Evolutionary conservation across 1,284 basidiomycete genomes (phyloP).

Genomic region (Farysia itapuensis): DNA sequence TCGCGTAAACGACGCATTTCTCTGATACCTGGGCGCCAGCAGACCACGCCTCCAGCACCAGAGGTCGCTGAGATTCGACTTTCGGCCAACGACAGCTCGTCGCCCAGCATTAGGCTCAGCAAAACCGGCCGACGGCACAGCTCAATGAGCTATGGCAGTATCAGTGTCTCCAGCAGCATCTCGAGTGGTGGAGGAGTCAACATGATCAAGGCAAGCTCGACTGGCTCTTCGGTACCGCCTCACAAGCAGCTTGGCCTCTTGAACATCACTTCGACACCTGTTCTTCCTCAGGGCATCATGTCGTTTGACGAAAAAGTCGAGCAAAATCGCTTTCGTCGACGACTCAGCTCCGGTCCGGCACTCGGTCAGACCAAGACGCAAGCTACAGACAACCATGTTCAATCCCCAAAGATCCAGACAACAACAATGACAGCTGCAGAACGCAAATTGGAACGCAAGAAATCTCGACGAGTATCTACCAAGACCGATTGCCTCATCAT

Average conservation of each 20-base stretch:
- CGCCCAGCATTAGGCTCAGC: not conserved
- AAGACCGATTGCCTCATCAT: constrained; percentile 36
- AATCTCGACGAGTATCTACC: constrained; percentile 21
- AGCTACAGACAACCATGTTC: not conserved
- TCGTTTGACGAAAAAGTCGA: constrained; percentile 1
- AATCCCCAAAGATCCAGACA: not conserved
- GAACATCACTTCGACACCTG: constrained; percentile 6
- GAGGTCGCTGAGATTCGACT: constrained; percentile 5
- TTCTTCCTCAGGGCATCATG: constrained; percentile 4
- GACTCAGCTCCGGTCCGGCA: constrained; percentile 17
- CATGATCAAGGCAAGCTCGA: constrained; percentile 15
- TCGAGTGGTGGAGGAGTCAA: constrained; percentile 22
- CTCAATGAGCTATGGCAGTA: constrained; percentile 43
- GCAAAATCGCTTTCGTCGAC: constrained; percentile 16
- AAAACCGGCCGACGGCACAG: constrained; percentile 22
- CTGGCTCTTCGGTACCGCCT: constrained; percentile 22
- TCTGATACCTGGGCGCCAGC: constrained; percentile 28
- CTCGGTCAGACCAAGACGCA: too few species aligned
- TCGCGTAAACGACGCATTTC: constrained; percentile 37
- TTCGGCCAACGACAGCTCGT: constrained; percentile 9
- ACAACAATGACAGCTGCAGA: constrained; percentile 16
- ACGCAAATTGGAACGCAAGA: constrained; percentile 18
- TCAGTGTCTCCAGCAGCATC: constrained; percentile 33
- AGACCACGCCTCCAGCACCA: constrained; percentile 20
- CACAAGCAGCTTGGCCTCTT: constrained; percentile 3